These are phyloP conservation scores for Delphinella strobiligena DNA, from an alignment of 2,329 filamentous ascomycete species.

Conservation along the genomic window DNA sequence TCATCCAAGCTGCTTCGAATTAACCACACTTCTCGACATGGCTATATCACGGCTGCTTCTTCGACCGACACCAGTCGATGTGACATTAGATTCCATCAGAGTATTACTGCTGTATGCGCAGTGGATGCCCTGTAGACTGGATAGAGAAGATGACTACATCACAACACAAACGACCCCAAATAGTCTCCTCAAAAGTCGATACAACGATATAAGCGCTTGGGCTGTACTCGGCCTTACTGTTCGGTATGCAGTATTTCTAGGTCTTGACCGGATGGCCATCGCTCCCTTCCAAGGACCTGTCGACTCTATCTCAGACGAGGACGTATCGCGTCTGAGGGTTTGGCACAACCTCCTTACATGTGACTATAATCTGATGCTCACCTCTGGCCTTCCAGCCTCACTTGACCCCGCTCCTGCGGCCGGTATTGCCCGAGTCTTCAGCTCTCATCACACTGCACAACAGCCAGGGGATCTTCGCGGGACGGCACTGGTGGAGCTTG, in stretches of 20 bases:
- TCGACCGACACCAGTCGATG: background rate
- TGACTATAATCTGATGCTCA: conserved; percentile 3
- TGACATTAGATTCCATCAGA: background rate
- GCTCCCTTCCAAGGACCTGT: background rate
- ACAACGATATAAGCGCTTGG: conserved; percentile 2
- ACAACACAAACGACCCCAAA: background rate
- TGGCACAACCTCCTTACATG: background rate
- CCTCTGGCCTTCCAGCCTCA: conserved; percentile 1
- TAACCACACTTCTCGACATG: background rate
- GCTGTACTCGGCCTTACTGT: background rate
- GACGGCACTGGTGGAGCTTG: background rate
- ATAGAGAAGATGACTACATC: background rate
- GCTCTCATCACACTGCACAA: background rate
- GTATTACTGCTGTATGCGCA: conserved; percentile 1
- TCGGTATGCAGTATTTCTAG: background rate
- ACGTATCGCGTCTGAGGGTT: background rate
- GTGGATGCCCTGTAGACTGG: conserved; percentile 1
- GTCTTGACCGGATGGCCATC: background rate
- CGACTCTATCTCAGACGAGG: background rate
- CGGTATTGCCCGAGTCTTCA: background rate
- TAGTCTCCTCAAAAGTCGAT: background rate
- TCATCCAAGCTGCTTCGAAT: background rate
- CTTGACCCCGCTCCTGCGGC: background rate
- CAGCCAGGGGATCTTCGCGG: background rate
- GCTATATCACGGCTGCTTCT: conserved; percentile 1